These are phyloP conservation scores for Macrolepiota albuminosa DNA, from an alignment of 768 basidiomycete species.

Conservation along the genomic window DNA sequence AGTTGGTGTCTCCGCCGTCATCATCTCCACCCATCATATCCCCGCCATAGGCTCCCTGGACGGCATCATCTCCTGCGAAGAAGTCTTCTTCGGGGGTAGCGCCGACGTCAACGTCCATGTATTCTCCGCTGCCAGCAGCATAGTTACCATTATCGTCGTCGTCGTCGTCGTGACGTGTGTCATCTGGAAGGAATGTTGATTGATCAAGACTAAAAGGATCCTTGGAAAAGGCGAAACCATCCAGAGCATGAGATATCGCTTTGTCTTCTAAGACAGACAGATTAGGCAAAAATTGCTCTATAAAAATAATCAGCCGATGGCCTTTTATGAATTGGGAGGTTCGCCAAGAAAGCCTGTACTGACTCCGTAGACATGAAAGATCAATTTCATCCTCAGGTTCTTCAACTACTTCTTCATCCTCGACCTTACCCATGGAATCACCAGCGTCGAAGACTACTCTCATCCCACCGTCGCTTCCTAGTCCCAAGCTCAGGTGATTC, in stretches of 20 bases:
- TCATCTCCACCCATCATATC: slow-evolving; percentile 27
- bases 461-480: slow-evolving; percentile 75
- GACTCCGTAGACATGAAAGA: slow-evolving; percentile 57
- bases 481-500: slow-evolving; percentile 85
- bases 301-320: slow-evolving; percentile 3
- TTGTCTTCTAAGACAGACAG: slow-evolving; percentile 56
- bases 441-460: slow-evolving; percentile 96
- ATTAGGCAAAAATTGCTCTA: slow-evolving; percentile 73
- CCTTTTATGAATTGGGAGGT: background rate
- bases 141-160: slow-evolving; percentile 9
- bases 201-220: slow-evolving; percentile 61
- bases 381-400: slow-evolving; percentile 71
- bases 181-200: slow-evolving; percentile 53
- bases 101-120: slow-evolving; percentile 22
- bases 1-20: slow-evolving; percentile 36
- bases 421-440: slow-evolving; percentile 76
- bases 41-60: slow-evolving; percentile 26
- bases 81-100: slow-evolving; percentile 47
- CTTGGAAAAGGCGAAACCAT: slow-evolving; percentile 78
- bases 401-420: slow-evolving; percentile 71
- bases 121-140: slow-evolving; percentile 33
- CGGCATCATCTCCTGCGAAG: slow-evolving; percentile 53
- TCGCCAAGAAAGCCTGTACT: slow-evolving; percentile 15
- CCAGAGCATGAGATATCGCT: slow-evolving; percentile 77
- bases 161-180: slow-evolving; percentile 35